phyloP scores from a whole-genome alignment of 2,329 filamentous ascomycete genomes.

The Botryosphaeria agaves region DNA sequence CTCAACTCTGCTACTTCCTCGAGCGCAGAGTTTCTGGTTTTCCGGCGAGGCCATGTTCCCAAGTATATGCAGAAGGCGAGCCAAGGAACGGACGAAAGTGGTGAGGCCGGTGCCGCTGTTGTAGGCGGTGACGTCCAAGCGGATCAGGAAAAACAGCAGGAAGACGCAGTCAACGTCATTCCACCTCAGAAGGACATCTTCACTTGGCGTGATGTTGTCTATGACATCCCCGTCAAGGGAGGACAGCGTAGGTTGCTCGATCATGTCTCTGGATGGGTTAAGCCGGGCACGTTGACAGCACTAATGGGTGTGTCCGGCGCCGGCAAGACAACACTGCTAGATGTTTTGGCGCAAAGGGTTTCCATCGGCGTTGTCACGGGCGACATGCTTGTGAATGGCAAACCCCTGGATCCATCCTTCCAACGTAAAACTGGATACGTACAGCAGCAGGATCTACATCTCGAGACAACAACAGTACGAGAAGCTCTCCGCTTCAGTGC shows the following conservation, averaged over 20 bases:
- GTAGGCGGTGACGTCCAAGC: slow-evolving; percentile 8
- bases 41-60: slow-evolving; percentile 27
- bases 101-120: slow-evolving; percentile 14
- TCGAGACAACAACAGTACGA: slow-evolving; percentile 36
- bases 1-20: slow-evolving; percentile 45
- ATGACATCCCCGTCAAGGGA: slow-evolving; percentile 35
- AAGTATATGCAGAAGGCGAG: slow-evolving; percentile 16
- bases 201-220: slow-evolving; percentile 37
- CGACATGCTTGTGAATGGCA: slow-evolving; percentile 48
- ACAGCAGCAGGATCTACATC: slow-evolving; percentile 47
- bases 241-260: slow-evolving; percentile 34
- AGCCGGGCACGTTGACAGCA: slow-evolving; percentile 36
- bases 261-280: slow-evolving; percentile 36
- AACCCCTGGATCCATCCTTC: slow-evolving; percentile 37
- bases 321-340: slow-evolving; percentile 44
- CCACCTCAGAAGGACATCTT: slow-evolving; percentile 25
- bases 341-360: slow-evolving; percentile 39
- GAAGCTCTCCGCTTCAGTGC: slow-evolving; percentile 39
- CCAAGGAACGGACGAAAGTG: slow-evolving; percentile 15
- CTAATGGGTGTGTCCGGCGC: slow-evolving; percentile 36
- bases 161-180: slow-evolving; percentile 18
- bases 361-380: slow-evolving; percentile 47
- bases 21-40: slow-evolving; percentile 53
- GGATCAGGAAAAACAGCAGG: slow-evolving; percentile 7
- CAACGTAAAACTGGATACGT: slow-evolving; percentile 51